These are phyloP conservation scores for Pleurotus giganteus DNA, from an alignment of 768 basidiomycete species.

Conservation along the genomic window DNA sequence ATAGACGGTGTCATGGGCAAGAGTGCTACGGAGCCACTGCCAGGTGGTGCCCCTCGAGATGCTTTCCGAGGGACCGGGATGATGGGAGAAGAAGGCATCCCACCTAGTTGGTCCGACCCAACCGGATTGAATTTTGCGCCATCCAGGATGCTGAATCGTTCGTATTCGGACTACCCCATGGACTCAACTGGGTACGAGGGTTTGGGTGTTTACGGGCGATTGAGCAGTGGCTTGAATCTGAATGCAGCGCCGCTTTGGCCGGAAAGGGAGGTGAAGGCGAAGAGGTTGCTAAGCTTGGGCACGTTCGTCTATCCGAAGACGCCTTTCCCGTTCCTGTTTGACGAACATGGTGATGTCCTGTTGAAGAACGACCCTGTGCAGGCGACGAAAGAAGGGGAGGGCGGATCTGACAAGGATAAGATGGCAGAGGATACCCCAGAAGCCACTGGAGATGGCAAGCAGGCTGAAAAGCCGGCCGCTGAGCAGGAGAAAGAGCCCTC, in stretches of 20 bases:
- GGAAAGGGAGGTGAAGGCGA: conserved; percentile 24
- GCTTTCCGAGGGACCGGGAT: neutral
- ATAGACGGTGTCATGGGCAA: neutral
- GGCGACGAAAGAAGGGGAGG: conserved; percentile 15
- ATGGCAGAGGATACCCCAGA: conserved; percentile 19
- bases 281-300: conserved; percentile 43
- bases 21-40: neutral
- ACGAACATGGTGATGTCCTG: conserved; percentile 17
- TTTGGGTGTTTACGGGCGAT: conserved; percentile 11
- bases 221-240: conserved; percentile 16
- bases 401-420: conserved; percentile 17
- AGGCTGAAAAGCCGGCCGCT: conserved; percentile 10
- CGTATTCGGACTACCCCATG: neutral
- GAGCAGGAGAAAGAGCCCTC: conserved; percentile 15
- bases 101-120: neutral
- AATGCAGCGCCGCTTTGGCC: conserved; percentile 15
- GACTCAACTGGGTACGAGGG: neutral
- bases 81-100: neutral
- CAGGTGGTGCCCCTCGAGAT: neutral
- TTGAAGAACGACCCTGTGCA: conserved; percentile 23
- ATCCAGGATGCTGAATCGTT: neutral
- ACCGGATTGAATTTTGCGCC: neutral
- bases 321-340: conserved; percentile 57
- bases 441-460: conserved; percentile 14
- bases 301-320: conserved; percentile 56